These are phyloP conservation scores for Daldinia grandis DNA, from an alignment of 495 filamentous ascomycete species.

Conservation along the genomic window DNA sequence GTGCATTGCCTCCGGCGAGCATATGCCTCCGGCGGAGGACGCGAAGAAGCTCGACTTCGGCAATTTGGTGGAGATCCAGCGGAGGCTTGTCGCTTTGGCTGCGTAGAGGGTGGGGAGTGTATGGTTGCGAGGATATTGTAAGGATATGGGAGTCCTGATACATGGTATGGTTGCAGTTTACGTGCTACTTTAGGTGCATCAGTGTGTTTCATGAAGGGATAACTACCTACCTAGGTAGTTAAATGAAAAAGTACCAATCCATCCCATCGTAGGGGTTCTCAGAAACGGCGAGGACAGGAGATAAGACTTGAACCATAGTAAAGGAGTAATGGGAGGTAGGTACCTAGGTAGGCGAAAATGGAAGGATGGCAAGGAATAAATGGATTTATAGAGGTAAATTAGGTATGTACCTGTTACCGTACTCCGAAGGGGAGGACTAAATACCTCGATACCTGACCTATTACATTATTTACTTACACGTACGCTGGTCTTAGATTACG, in stretches of 20 bases:
- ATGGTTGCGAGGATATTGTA: background rate
- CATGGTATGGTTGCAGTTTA: background rate
- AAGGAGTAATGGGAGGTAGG: background rate
- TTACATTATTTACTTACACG: background rate
- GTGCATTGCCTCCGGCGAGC: constrained; percentile 91
- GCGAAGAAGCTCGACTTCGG: constrained; percentile 64
- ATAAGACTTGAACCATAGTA: background rate
- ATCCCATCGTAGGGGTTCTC: background rate
- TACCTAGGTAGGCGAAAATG: no score
- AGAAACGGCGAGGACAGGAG: background rate
- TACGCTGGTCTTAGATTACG: background rate
- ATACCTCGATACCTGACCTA: background rate
- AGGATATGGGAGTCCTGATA: background rate
- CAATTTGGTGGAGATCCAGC: constrained; percentile 58
- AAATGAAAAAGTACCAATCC: background rate
- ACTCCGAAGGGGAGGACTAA: background rate
- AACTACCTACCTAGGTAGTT: no score
- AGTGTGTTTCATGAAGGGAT: background rate
- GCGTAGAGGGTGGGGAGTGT: constrained; percentile 24
- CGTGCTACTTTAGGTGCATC: background rate
- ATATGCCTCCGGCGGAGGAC: constrained; percentile 70
- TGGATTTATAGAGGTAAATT: background rate
- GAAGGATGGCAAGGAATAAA: background rate
- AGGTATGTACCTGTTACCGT: no score
- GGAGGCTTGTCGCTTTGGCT: constrained; percentile 42